Percentiles rank a stretch among this genome's conserved stretches.
phyloP scores from a whole-genome alignment of 2,329 filamentous ascomycete genomes.

The Diatrype stigma region DNA sequence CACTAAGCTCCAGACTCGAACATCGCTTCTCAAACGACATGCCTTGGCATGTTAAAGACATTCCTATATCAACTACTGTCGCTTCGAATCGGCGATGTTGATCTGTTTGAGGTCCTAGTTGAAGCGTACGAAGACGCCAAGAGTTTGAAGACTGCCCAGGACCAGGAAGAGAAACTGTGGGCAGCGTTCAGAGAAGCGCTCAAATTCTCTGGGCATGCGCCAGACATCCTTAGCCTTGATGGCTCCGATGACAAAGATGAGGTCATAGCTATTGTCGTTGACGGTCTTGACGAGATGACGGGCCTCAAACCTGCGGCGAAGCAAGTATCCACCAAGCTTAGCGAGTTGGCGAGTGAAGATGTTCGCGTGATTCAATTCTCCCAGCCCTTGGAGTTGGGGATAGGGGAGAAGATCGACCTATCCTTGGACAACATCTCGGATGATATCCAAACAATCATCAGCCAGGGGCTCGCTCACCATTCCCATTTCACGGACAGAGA shows the following conservation, averaged over 20 bases:
- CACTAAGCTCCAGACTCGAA: background rate
- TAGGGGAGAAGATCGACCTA: background rate
- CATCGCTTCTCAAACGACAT: background rate
- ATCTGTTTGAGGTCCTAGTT: background rate
- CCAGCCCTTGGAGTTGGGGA: background rate
- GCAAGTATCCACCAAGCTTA: background rate
- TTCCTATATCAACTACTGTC: background rate
- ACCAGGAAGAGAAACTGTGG: background rate
- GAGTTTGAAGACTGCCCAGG: background rate
- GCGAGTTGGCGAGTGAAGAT: background rate
- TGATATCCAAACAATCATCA: background rate
- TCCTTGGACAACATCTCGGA: background rate
- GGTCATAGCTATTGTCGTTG: background rate
- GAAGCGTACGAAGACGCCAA: background rate
- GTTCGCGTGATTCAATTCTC: background rate
- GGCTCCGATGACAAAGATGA: background rate
- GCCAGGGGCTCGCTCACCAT: background rate
- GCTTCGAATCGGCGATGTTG: background rate
- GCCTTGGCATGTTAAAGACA: background rate
- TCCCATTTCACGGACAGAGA: background rate
- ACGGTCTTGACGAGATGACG: background rate
- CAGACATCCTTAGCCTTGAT: background rate
- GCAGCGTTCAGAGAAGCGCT: background rate
- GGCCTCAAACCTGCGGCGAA: background rate
- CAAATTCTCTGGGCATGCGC: no score